phyloP scores from a whole-genome alignment of 2,329 filamentous ascomycete genomes.

The Cadophora gregata region DNA sequence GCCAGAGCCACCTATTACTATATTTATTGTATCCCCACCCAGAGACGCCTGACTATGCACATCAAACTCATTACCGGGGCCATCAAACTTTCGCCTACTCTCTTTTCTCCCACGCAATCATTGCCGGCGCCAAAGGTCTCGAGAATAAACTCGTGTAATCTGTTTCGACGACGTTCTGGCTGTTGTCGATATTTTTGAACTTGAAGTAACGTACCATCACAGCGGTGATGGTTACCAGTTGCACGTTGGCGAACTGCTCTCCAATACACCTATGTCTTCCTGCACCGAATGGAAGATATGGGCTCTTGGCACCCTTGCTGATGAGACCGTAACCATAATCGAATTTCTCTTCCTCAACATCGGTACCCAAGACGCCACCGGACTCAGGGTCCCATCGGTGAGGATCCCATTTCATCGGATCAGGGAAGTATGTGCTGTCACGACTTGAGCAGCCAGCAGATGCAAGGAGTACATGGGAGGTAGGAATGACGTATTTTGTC shows the following conservation, averaged over 20 bases:
- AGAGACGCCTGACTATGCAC: slow-evolving; percentile 32
- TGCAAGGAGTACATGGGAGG: slow-evolving; percentile 80
- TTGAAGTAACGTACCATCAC: slow-evolving; percentile 80
- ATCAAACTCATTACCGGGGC: slow-evolving; percentile 17
- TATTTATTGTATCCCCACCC: slow-evolving; percentile 23
- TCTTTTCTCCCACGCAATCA: slow-evolving; percentile 78
- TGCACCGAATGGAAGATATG: slow-evolving; percentile 93
- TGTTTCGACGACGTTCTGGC: slow-evolving; percentile 69
- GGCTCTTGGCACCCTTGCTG: slow-evolving; percentile 86
- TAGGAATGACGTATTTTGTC: slow-evolving; percentile 82
- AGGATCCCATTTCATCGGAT: slow-evolving; percentile 84
- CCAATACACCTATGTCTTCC: slow-evolving; percentile 94
- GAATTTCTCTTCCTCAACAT: slow-evolving; percentile 74
- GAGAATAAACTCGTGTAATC: slow-evolving; percentile 77
- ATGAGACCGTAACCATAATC: slow-evolving; percentile 95
- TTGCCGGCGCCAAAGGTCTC: slow-evolving; percentile 71
- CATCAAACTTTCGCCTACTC: slow-evolving; percentile 46
- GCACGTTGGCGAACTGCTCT: slow-evolving; percentile 94
- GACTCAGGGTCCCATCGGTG: slow-evolving; percentile 83
- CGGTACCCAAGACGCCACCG: slow-evolving; percentile 57
- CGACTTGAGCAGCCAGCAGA: slow-evolving; percentile 83
- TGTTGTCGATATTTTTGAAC: slow-evolving; percentile 77
- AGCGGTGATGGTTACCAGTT: slow-evolving; percentile 84
- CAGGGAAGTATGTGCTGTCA: slow-evolving; percentile 77
- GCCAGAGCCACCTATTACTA: slow-evolving; percentile 30